Evolutionary conservation across 2,329 filamentous ascomycete species (phyloP), one percentile per base, ranked within the genome.

Genomic region (Pseudogymnoascus sp.): DNA sequence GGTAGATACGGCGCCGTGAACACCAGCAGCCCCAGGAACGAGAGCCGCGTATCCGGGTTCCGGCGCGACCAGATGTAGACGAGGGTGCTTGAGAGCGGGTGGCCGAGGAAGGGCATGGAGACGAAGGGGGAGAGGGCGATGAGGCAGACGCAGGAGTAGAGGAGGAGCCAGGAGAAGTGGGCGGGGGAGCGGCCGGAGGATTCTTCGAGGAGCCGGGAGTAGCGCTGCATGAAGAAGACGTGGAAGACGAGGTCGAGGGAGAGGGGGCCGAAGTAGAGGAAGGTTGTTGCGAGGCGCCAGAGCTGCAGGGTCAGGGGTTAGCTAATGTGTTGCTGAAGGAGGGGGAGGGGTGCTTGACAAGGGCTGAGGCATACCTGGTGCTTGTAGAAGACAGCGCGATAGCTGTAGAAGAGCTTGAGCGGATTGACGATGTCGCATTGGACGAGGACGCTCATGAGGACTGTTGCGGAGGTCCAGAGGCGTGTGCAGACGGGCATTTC

Each of bases 41-140:
- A 96, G 13, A 99, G 82, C 64, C 91, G 83, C 0, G 92, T 96
- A 67, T 97, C 91, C 0, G 95, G 93, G 74, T 99, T 97, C 64
- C 93, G 87, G 62, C 95, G 85, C 67, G 92, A 95, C 95, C 95
- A 99, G 71, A 99, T 97, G 76, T 99, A 99, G 63, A 97, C 93
- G 65, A 99, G 81, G 5, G 91, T 96, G 60, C 91, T 96, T 3
- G 91, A 96, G 13, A 99, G 83, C 1, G 93, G 90, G 44, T 93
- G 91, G n/a, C 95, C 95, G 10, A 99, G 84, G 75, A 97, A 99
- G 0, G 91, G 91, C 80, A 97, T 91, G 26, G 89, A 92, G 60
- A 96, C 88, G 66, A 97, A 80, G 1, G 93, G 93, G 50, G 93
- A 95, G 42, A 97, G 81, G 46, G 86, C 78, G 63, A 97, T 84